These are phyloP conservation scores for Umbelopsis sp. DNA, from an alignment of 192 early-diverging fungal species.

Conservation along the genomic window DNA sequence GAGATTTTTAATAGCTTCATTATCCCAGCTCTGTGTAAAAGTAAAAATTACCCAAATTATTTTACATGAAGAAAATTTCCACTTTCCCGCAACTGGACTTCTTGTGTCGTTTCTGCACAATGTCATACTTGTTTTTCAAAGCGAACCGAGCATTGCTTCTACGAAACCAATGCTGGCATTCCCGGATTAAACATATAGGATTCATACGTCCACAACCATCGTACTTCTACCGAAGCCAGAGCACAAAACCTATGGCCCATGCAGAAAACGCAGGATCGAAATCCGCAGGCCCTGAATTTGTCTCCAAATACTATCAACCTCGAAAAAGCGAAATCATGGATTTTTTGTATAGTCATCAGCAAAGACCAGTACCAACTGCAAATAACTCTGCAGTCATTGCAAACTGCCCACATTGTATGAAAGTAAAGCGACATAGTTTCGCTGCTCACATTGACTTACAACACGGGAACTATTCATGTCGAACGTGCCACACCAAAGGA, in stretches of 20 bases:
- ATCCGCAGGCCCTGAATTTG: not conserved
- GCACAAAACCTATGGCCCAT: not conserved
- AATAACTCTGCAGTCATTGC: conserved; percentile 18
- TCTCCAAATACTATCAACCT: conserved; percentile 30
- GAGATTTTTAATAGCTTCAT: conserved; percentile 43
- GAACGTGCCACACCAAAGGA: conserved; percentile 55
- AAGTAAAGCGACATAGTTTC: conserved; percentile 39
- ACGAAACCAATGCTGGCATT: not conserved
- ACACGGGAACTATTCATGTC: conserved; percentile 59
- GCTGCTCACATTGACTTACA: conserved; percentile 51
- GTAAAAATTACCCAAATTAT: not conserved
- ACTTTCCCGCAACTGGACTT: too few relatives aligned
- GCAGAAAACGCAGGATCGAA: not conserved
- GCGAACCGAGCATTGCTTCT: not conserved
- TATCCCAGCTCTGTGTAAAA: not conserved
- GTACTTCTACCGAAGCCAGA: not conserved
- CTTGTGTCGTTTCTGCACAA: not conserved
- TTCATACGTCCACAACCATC: not conserved
- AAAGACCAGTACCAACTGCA: conserved; percentile 29
- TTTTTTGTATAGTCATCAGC: conserved; percentile 33
- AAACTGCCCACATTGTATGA: conserved; percentile 40
- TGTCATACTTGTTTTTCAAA: not conserved
- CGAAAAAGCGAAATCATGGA: conserved; percentile 30
- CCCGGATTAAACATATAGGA: not conserved
- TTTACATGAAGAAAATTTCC: not conserved